Evolutionary conservation across 2,329 filamentous ascomycete species (phyloP).

Genomic region (Colletotrichum karsti): DNA sequence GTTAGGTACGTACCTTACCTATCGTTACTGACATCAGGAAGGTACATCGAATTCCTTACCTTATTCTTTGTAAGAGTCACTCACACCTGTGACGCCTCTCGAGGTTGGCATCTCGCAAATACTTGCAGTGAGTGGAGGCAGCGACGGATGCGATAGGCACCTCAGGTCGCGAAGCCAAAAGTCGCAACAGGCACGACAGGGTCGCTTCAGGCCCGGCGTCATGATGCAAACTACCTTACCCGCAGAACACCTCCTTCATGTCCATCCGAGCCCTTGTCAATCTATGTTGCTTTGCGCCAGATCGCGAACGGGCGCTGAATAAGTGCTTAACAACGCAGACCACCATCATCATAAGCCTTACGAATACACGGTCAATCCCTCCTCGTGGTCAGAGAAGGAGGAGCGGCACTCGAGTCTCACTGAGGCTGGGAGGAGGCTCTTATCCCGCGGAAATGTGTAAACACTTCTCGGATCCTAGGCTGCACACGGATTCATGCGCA

Average conservation of each 20-base stretch:
- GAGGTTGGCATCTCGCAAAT: too few species aligned
- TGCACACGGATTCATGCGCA: neutral
- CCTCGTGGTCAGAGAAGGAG: neutral
- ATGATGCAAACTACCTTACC: neutral
- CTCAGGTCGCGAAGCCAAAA: neutral
- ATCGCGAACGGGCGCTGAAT: conserved; percentile 8
- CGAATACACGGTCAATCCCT: conserved; percentile 5
- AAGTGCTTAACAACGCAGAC: conserved; percentile 23
- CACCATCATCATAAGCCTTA: conserved; percentile 18
- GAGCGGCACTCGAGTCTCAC: neutral
- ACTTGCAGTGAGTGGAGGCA: too few species aligned
- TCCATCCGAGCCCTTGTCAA: conserved; percentile 2
- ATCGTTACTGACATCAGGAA: neutral
- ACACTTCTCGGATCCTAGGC: neutral
- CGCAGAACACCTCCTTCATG: neutral
- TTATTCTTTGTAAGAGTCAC: too few species aligned
- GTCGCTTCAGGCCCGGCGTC: neutral
- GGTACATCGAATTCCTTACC: too few species aligned
- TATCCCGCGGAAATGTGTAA: neutral
- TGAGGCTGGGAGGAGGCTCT: neutral
- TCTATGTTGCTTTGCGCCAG: neutral
- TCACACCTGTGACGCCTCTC: too few species aligned
- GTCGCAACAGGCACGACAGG: neutral
- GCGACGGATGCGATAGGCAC: conserved; percentile 6
- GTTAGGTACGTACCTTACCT: neutral